Evolutionary conservation across 805 yeast genomes (phyloP).

Genomic region (Ogataea wickerhamii): DNA sequence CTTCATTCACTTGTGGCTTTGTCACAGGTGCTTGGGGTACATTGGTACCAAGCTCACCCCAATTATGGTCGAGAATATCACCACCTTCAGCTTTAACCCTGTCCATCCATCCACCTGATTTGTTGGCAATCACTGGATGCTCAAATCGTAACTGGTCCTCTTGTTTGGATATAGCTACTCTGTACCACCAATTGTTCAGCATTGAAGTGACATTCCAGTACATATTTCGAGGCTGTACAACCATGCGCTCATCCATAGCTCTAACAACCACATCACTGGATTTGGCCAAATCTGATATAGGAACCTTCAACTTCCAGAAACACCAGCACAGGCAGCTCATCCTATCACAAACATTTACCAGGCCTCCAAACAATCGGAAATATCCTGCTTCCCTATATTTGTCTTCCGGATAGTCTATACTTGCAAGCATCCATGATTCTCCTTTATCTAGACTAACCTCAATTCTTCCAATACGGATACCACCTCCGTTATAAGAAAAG

Average conservation of each 20-base stretch:
- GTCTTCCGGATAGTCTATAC: conserved; percentile 34
- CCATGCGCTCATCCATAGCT: conserved; percentile 36
- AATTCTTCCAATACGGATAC: conserved; percentile 32
- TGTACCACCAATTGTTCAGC: conserved; percentile 37
- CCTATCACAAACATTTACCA: conserved; percentile 33
- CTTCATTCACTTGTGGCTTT: conserved; percentile 23
- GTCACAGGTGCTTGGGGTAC: conserved; percentile 4
- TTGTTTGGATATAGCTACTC: conserved; percentile 27
- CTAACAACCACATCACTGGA: conserved; percentile 33
- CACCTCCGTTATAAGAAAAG: conserved; percentile 37
- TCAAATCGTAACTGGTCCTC: conserved; percentile 20
- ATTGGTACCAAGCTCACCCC: conserved; percentile 29
- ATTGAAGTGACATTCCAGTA: conserved; percentile 37
- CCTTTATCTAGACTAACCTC: conserved; percentile 35
- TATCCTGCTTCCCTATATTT: conserved; percentile 30
- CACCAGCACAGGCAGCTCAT: conserved; percentile 35
- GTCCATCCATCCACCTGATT: conserved; percentile 36
- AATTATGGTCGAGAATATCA: conserved; percentile 27
- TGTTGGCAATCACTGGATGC: conserved; percentile 28
- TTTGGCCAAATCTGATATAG: conserved; percentile 14
- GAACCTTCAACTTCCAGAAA: conserved; percentile 31
- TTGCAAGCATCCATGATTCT: conserved; percentile 28
- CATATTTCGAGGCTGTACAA: conserved; percentile 35
- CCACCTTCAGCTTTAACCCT: conserved; percentile 33
- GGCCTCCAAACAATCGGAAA: conserved; percentile 31